A percentile compares a stretch with the other conserved stretches of the same genome.
These are phyloP conservation scores for Hyaloscypha variabilis DNA, from an alignment of 495 filamentous ascomycete genomes.

Conservation along the genomic window DNA sequence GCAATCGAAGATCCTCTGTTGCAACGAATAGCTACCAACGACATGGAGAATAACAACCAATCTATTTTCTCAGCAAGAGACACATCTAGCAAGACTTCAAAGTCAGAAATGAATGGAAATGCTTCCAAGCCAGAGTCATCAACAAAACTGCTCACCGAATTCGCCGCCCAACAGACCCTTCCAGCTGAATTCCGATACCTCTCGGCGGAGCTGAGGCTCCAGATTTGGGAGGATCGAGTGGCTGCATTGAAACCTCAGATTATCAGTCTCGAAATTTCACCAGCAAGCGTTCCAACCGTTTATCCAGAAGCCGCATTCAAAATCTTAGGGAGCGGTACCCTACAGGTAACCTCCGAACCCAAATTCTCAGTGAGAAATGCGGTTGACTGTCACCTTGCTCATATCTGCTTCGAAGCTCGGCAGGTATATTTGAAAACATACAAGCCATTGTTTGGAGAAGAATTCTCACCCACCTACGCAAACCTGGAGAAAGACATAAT, in stretches of 20 bases:
- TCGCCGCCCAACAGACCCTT: neutral
- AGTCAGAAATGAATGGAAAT: neutral
- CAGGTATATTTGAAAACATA: neutral
- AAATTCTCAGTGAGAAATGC: neutral
- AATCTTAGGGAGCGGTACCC: neutral
- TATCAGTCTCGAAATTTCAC: neutral
- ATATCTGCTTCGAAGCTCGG: neutral
- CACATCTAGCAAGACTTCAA: neutral
- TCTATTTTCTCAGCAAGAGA: neutral
- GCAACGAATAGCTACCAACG: neutral
- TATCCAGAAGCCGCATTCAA: neutral
- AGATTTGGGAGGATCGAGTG: neutral
- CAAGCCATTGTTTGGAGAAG: neutral
- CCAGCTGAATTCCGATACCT: neutral
- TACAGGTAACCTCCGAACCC: neutral
- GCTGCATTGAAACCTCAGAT: neutral
- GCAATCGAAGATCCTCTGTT: neutral
- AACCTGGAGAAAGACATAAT: neutral
- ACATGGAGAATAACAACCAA: neutral
- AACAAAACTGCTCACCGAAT: neutral
- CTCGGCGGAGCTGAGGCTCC: neutral
- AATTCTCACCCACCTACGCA: neutral
- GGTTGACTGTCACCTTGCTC: neutral
- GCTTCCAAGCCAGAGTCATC: neutral
- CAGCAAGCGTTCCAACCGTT: neutral